These are phyloP conservation scores for Hyphopichia wangnamkhiaoensis DNA, from an alignment of 1,139 yeast species.

Conservation along the genomic window DNA sequence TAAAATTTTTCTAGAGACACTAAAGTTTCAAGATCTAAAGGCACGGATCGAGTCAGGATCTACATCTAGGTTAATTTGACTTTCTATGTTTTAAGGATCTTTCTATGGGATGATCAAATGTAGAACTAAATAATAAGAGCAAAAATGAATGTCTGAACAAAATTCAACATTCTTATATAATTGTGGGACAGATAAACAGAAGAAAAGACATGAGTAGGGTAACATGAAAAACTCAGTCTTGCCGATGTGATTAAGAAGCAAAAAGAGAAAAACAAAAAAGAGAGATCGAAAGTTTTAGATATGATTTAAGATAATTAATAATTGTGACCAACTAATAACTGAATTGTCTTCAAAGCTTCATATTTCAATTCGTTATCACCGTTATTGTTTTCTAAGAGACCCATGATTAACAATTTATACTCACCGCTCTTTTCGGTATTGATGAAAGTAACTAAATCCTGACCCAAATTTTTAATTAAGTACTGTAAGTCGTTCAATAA, in stretches of 20 bases:
- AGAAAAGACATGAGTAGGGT: neutral
- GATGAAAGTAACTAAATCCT: constrained; percentile 73
- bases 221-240: neutral
- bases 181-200: neutral
- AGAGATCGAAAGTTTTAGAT: no score
- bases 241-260: neutral
- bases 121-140: constrained; percentile 1
- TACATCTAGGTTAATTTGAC: neutral
- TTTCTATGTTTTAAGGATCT: neutral
- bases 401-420: constrained; percentile 75
- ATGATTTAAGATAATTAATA: no score
- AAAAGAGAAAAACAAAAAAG: neutral
- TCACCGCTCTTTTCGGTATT: constrained; percentile 60
- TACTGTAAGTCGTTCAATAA: constrained; percentile 56
- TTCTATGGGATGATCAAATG: neutral
- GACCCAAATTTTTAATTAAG: constrained; percentile 44
- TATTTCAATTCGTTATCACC: constrained; percentile 87
- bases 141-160: no score
- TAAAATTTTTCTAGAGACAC: no score
- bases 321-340: constrained; percentile 78
- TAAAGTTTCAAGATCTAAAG: no score
- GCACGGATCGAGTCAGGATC: neutral
- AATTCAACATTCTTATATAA: no score
- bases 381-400: constrained; percentile 65
- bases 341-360: constrained; percentile 94